Conservation (phyloP, 2,329 filamentous ascomycete species). For the Seiridium unicorne region DNA sequence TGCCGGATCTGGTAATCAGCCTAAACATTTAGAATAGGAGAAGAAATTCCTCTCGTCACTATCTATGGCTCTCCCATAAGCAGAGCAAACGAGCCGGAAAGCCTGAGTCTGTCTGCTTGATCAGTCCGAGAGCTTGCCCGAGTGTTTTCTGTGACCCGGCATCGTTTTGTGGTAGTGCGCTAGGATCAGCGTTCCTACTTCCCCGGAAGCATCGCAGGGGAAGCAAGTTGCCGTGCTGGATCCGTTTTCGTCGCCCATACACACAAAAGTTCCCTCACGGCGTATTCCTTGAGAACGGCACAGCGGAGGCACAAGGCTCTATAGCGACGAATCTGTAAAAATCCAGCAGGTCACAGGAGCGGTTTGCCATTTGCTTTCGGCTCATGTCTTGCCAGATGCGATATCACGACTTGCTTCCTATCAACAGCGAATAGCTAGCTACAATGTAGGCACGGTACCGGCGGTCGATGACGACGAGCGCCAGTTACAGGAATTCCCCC, state of each 20-base stretch:
- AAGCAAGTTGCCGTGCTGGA: background rate
- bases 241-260: slow-evolving; percentile 1
- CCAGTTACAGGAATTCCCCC: background rate
- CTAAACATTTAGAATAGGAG: background rate
- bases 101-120: too few species aligned
- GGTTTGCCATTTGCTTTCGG: background rate
- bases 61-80: background rate
- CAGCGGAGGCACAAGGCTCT: background rate
- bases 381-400: background rate
- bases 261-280: background rate
- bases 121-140: background rate
- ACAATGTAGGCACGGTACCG: too few species aligned
- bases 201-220: slow-evolving; percentile 5
- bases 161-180: background rate
- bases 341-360: background rate
- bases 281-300: too few species aligned
- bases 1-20: background rate
- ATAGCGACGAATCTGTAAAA: background rate
- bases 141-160: background rate
- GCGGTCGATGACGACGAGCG: too few species aligned
- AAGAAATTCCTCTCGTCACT: background rate
- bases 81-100: background rate
- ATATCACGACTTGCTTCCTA: too few species aligned
- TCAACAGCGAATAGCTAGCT: too few species aligned
- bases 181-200: slow-evolving; percentile 1